phyloP scores from a whole-genome alignment of 169 alveolate species.

The Plasmodium adleri region DNA sequence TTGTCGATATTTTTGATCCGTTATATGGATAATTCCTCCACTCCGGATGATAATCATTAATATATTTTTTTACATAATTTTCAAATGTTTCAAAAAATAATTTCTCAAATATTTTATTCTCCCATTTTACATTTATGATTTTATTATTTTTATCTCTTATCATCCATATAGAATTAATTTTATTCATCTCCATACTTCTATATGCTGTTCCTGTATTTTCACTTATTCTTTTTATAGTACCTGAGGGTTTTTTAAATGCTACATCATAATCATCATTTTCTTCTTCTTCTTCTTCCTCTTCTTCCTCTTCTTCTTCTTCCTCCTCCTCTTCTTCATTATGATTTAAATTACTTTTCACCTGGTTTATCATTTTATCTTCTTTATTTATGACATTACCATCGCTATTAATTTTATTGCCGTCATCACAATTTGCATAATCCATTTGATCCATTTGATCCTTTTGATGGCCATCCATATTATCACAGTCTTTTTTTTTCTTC shows the following conservation, averaged over 20 bases:
- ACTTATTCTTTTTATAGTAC: conserved; percentile 62
- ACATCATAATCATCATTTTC: conserved; percentile 76
- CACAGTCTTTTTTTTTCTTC: conserved; percentile 13
- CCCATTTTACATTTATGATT: conserved; percentile 88
- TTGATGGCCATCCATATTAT: conserved; percentile 1
- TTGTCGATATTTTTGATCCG: conserved; percentile 11
- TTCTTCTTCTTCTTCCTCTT: conserved; percentile 37
- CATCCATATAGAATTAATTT: conserved; percentile 84
- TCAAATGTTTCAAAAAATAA: conserved; percentile 84
- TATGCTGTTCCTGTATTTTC: conserved; percentile 77
- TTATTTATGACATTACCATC: neutral
- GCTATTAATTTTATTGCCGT: neutral
- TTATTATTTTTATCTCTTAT: conserved; percentile 84
- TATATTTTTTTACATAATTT: conserved; percentile 81
- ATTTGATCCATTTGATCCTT: neutral
- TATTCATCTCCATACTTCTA: conserved; percentile 63
- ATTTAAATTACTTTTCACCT: conserved; percentile 1
- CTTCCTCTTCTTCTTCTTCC: conserved; percentile 38
- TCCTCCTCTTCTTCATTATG: conserved; percentile 40
- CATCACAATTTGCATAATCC: neutral
- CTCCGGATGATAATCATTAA: conserved; percentile 77
- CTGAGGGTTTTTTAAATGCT: conserved; percentile 57
- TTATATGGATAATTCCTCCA: conserved; percentile 80
- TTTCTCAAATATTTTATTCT: conserved; percentile 82
- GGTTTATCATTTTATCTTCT: neutral